phyloP scores from a whole-genome alignment of 768 basidiomycete genomes.

The Austroboletus eburneus region DNA sequence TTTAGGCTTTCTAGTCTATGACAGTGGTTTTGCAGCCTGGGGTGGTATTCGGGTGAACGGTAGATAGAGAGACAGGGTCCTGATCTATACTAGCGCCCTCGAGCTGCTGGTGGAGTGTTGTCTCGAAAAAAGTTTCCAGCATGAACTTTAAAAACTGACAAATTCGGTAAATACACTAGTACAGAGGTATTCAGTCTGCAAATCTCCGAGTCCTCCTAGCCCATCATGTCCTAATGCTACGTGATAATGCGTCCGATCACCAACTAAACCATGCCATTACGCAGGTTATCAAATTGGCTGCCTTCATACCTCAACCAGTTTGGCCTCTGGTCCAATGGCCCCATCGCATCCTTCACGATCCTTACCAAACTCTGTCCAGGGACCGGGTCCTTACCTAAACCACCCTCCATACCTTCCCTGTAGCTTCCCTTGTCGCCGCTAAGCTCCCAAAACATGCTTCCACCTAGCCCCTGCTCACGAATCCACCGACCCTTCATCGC shows the following conservation, averaged over 20 bases:
- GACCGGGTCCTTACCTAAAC: slow-evolving; percentile 69
- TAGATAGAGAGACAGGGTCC: too few species aligned
- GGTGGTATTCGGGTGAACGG: not conserved
- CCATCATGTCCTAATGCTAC: not conserved
- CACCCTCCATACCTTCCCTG: slow-evolving; percentile 70
- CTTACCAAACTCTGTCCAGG: slow-evolving; percentile 68
- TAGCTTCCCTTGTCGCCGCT: slow-evolving; percentile 75
- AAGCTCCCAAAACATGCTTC: slow-evolving; percentile 94
- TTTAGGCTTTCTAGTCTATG: slow-evolving; percentile 19
- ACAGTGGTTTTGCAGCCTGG: slow-evolving; percentile 13
- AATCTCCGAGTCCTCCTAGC: not conserved
- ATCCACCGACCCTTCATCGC: slow-evolving; percentile 81
- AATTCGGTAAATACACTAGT: slow-evolving; percentile 1
- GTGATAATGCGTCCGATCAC: not conserved
- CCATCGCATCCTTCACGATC: slow-evolving; percentile 77
- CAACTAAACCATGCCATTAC: slow-evolving; percentile 52
- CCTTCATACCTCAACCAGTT: slow-evolving; percentile 83
- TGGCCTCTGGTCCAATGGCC: slow-evolving; percentile 56
- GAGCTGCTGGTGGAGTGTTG: too few species aligned
- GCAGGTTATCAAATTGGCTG: slow-evolving; percentile 79
- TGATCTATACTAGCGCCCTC: too few species aligned
- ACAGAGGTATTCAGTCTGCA: not conserved
- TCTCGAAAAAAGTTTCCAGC: not conserved
- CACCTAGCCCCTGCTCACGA: slow-evolving; percentile 67
- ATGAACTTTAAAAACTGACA: not conserved